A percentile compares a stretch with the other conserved stretches of the same genome.
Conservation (phyloP, 2,329 filamentous ascomycete genomes). For the Fusarium paranaense region DNA sequence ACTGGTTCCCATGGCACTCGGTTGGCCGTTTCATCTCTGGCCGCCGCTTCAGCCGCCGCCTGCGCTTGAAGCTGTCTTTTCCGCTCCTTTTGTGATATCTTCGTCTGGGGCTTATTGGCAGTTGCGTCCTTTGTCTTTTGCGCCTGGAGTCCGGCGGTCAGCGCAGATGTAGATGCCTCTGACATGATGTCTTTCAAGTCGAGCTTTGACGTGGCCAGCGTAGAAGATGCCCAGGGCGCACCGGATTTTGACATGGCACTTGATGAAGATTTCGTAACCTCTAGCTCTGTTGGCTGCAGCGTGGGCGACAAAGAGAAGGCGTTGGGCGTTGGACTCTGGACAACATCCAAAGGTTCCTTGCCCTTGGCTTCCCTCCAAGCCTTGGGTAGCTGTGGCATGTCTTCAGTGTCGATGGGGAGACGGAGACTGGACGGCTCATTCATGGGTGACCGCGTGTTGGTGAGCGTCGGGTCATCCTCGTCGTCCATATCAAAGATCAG, state of each 20-base stretch:
- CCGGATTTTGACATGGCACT: slow-evolving; percentile 34
- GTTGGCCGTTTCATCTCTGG: slow-evolving; percentile 46
- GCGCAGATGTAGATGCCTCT: slow-evolving; percentile 64
- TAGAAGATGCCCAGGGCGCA: slow-evolving; percentile 63
- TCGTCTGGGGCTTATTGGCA: slow-evolving; percentile 59
- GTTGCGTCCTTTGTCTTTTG: slow-evolving; percentile 58
- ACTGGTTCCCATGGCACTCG: slow-evolving; percentile 60
- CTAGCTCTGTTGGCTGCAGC: slow-evolving; percentile 14
- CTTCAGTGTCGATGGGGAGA: slow-evolving; percentile 42
- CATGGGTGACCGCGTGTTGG: slow-evolving; percentile 46
- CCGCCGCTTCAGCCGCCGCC: slow-evolving; percentile 57
- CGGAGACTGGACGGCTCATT: slow-evolving; percentile 30
- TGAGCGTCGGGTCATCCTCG: slow-evolving; percentile 59
- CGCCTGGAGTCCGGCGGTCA: slow-evolving; percentile 66
- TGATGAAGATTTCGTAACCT: slow-evolving; percentile 1
- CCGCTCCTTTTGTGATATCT: slow-evolving; percentile 90
- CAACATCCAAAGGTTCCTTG: slow-evolving; percentile 33
- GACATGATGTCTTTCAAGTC: slow-evolving; percentile 83
- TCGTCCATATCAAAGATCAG: slow-evolving; percentile 97
- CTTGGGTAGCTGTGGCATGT: slow-evolving; percentile 46
- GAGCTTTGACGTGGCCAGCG: slow-evolving; percentile 71
- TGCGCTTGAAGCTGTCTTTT: slow-evolving; percentile 84
- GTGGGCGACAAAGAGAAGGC: slow-evolving; percentile 37
- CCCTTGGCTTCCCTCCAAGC: slow-evolving; percentile 47
- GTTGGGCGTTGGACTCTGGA: slow-evolving; percentile 22